Evolutionary conservation across 73 alveolate genomes (phyloP).

Genomic region (Tetrahymena elliotti): DNA sequence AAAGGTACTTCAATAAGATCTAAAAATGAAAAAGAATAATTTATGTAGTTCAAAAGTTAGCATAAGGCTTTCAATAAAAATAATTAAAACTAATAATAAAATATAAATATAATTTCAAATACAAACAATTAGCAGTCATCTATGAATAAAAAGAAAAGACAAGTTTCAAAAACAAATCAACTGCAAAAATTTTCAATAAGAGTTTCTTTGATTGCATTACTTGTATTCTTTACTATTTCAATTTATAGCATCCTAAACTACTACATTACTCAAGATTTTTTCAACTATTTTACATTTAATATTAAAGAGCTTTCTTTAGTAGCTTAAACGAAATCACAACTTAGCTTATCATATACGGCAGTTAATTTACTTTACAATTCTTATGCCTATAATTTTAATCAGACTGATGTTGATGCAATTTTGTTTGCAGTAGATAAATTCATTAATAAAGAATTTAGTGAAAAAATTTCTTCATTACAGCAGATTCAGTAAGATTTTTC

Average conservation of each 20-base stretch:
- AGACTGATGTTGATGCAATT: background rate
- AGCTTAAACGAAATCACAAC: background rate
- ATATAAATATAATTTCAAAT: background rate
- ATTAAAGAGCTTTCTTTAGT: background rate
- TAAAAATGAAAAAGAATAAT: background rate
- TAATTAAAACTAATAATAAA: background rate
- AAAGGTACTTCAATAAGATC: background rate
- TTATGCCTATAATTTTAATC: background rate
- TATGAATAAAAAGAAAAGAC: background rate
- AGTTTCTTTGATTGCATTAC: background rate
- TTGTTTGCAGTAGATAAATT: background rate
- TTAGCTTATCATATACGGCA: background rate
- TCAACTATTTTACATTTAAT: background rate
- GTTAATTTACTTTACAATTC: background rate
- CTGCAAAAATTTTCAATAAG: background rate
- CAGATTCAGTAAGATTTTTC: background rate
- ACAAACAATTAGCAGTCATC: background rate
- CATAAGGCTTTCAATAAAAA: background rate
- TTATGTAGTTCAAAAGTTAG: background rate
- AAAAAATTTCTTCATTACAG: background rate
- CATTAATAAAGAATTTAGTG: background rate
- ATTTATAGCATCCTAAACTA: background rate
- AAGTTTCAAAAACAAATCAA: background rate
- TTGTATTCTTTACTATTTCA: background rate
- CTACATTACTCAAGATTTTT: background rate